Evolutionary conservation across 1,284 basidiomycete species (phyloP), one percentile per base, ranked within the genome.

Genomic region (Amylostereum chailletii): DNA sequence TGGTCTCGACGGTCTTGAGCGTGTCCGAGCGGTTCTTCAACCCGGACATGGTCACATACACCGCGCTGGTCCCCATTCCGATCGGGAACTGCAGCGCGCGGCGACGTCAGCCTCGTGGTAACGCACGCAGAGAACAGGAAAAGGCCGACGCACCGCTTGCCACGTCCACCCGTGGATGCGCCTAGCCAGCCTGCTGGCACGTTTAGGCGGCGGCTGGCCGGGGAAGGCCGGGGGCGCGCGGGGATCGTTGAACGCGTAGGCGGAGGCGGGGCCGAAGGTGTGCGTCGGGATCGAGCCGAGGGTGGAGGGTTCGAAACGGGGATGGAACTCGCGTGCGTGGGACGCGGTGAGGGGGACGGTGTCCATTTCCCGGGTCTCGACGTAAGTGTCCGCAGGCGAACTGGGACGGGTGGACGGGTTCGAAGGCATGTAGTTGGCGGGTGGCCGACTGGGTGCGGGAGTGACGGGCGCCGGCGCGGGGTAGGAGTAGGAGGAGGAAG

Each of bases 11-110:
- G 29, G 55, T 57, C 6, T 62, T 67, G 40, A 73, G 53, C 8
- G 58, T 53, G 5, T 48, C 32, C 11, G 68, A 64, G 37, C 65
- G 71, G 33, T 61, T 55, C 54, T 69, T 69, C 41, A 72, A 47
- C 26, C 67, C 70, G 8, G 70, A 70, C 34, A 76, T 61, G 4
- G 71, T 68, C 27, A 74, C 67, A 57, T 74, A 74, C 49, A 75
- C 73, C 7, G 73, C 71, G 46, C 72, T 70, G 6, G 73, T 75
- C 32, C 72, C 72, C 71, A 75, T 74, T 32, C 73, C 72, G 38
- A 76, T 68, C 0, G 73, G 72, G 56, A 74, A 76, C 73, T 75
- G 41, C 1, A 19, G 19, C 19, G 19, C 19, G 19, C 19, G 19
- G 19, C 19, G 19, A 19, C 19, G 19, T 19, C 19, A 19, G 19